Conservation (phyloP, 768 basidiomycete species). For the Auricularia sp. region DNA sequence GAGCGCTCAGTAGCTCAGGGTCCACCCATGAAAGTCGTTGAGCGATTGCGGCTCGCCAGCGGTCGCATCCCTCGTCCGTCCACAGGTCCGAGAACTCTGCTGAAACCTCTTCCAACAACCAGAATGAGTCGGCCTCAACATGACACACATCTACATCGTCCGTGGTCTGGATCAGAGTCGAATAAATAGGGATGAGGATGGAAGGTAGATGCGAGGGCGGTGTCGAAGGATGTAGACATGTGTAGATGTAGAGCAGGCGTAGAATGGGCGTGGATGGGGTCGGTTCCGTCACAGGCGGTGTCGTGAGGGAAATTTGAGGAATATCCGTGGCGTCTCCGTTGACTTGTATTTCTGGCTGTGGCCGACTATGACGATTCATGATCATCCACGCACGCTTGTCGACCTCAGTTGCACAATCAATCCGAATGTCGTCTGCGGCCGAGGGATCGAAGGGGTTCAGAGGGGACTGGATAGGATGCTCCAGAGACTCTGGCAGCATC, state of each 20-base stretch:
- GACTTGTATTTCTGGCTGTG: conserved; percentile 1
- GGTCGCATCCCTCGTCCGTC: conserved; percentile 48
- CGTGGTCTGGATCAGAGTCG: conserved; percentile 49
- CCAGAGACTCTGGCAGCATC: conserved; percentile 43
- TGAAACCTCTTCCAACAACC: conserved; percentile 66
- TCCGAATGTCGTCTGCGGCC: conserved; percentile 36
- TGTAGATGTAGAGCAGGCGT: conserved; percentile 63
- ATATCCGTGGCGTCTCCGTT: conserved; percentile 5
- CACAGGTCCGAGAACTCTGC: conserved; percentile 68
- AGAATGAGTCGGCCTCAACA: conserved; percentile 72
- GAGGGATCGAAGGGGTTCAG: conserved; percentile 42
- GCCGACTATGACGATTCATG: conserved; percentile 13
- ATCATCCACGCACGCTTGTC: conserved; percentile 39
- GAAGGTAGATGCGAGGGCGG: conserved; percentile 60
- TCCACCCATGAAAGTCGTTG: conserved; percentile 55
- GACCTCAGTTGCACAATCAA: conserved; percentile 40
- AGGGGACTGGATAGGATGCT: conserved; percentile 35
- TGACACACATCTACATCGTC: conserved; percentile 52
- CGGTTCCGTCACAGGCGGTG: conserved; percentile 43
- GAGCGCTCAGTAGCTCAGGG: conserved; percentile 42
- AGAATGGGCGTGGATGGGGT: conserved; percentile 42
- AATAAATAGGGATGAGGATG: conserved; percentile 59
- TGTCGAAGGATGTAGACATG: conserved; percentile 59
- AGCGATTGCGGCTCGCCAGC: conserved; percentile 56
- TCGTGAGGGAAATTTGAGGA: conserved; percentile 26